Evolutionary conservation across 805 yeast genomes (phyloP).

Genomic region (Candida montana): DNA sequence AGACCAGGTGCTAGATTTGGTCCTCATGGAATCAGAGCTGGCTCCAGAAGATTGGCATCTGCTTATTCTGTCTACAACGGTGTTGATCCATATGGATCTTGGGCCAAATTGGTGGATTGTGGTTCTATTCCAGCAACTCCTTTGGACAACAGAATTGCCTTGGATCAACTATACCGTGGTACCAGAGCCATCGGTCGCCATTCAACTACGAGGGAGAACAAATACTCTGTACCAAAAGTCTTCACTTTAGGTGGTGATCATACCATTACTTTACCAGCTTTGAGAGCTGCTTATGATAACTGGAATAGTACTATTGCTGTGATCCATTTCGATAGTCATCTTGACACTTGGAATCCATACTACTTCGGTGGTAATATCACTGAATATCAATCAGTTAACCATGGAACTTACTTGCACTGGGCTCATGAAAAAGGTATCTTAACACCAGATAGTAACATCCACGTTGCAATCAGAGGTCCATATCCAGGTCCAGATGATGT

Average conservation of each 20-base stretch:
- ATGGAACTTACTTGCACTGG: slow-evolving; percentile 66
- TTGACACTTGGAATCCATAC: slow-evolving; percentile 66
- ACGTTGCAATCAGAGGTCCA: slow-evolving; percentile 65
- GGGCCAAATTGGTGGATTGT: slow-evolving; percentile 52
- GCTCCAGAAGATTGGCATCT: slow-evolving; percentile 39
- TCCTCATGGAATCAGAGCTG: slow-evolving; percentile 42
- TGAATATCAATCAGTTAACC: slow-evolving; percentile 54
- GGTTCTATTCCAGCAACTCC: slow-evolving; percentile 62
- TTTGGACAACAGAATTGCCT: slow-evolving; percentile 55
- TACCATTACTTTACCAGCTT: slow-evolving; percentile 44
- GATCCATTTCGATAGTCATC: slow-evolving; percentile 58
- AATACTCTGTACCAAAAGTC: slow-evolving; percentile 30
- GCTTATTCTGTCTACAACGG: slow-evolving; percentile 47
- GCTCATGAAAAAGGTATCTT: slow-evolving; percentile 65
- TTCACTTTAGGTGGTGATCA: slow-evolving; percentile 54
- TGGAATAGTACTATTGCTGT: slow-evolving; percentile 39
- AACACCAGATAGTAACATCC: slow-evolving; percentile 43
- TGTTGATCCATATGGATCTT: slow-evolving; percentile 47
- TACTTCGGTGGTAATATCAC: slow-evolving; percentile 59
- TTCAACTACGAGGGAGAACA: slow-evolving; percentile 25
- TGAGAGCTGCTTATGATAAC: slow-evolving; percentile 42
- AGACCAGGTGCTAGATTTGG: slow-evolving; percentile 53
- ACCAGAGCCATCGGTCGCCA: slow-evolving; percentile 40
- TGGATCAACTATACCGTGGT: slow-evolving; percentile 52
- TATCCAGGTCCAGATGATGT: slow-evolving; percentile 35